Base-by-base conservation (phyloP, 345 rosid genomes). In the Corchorus capsularis region DNA sequence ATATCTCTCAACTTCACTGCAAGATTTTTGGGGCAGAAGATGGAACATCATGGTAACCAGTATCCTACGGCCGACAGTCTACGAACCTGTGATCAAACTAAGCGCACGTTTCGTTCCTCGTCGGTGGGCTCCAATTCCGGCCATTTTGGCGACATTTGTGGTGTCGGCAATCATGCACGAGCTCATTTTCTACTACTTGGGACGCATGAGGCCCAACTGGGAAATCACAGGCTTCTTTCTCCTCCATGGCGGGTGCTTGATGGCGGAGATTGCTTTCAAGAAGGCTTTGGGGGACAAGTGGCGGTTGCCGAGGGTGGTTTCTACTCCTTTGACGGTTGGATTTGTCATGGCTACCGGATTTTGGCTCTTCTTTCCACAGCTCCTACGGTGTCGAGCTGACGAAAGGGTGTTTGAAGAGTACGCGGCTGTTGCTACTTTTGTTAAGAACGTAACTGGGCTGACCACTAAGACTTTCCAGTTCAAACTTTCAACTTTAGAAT, bases 1-100 rank as follows among this genome's bases (percentile, higher is more conserved):
- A 0, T 85, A 79, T 63, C 82, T 92, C 11, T 75, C 94, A 1
- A 85, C 98, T 2, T 91, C 98, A 0, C 82, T 93, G 13, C 97
- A 93, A 16, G 96, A 93, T 62, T 91, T 93, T 16, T 93, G 93
- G 98, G 96, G 96, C 4, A 79, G 73, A 20, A 81, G 94, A 76
- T 90, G 96, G 94, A 93, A 91, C 83, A 72, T 91, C 34, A 80
- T 75, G 86, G 92, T 86, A 69, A 46, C 85, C 0, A 46, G 83
- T 2, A 87, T 91, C 77, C 70, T 93, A 3, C 86, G 81, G 14
- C 86, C 92, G 5, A 82, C 96, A 12, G 88, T 91, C 0, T 89
- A 91, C 63, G 83, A 86, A 4, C 93, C 94, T 3, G 64, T 20
- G 15, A 72, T 78, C 0, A 3, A 74, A 4, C 3, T 80, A 19